Conservation (phyloP, 768 basidiomycete genomes). For the Russula vinacea region DNA sequence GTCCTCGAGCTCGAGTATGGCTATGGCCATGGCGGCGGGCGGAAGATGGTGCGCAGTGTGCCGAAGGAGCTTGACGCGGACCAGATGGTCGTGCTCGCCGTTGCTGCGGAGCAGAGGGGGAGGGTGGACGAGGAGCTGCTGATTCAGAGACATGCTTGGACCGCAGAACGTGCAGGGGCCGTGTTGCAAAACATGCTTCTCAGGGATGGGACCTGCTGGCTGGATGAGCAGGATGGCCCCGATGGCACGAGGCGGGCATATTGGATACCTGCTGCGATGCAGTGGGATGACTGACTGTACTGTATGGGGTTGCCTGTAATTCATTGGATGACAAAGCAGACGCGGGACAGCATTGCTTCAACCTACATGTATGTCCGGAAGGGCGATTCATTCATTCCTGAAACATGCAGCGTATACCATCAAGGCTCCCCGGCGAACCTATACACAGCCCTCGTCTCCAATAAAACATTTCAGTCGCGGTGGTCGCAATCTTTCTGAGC, state of each 20-base stretch:
- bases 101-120: constrained; percentile 67
- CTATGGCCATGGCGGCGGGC: constrained; percentile 51
- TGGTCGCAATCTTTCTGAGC: constrained; percentile 58
- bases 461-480: constrained; percentile 39
- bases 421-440: constrained; percentile 41
- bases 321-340: constrained; percentile 15
- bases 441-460: constrained; percentile 6
- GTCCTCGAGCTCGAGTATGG: constrained; percentile 73
- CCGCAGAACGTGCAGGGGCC: constrained; percentile 64
- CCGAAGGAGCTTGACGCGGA: constrained; percentile 88
- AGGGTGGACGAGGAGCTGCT: constrained; percentile 63
- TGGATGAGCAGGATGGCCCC: constrained; percentile 78
- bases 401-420: constrained; percentile 27
- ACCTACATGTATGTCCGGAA: constrained; percentile 12
- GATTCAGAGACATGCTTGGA: constrained; percentile 68
- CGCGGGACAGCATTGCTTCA: background rate
- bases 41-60: constrained; percentile 84
- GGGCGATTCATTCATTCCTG: constrained; percentile 3
- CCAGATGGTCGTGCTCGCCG: constrained; percentile 75
- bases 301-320: background rate
- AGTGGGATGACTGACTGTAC: constrained; percentile 62
- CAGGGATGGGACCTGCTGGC: constrained; percentile 89
- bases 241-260: constrained; percentile 59
- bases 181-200: constrained; percentile 89
- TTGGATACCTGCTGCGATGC: constrained; percentile 87